Conservation (phyloP, 2,329 filamentous ascomycete species). For the Orbilia ellipsospora region DNA sequence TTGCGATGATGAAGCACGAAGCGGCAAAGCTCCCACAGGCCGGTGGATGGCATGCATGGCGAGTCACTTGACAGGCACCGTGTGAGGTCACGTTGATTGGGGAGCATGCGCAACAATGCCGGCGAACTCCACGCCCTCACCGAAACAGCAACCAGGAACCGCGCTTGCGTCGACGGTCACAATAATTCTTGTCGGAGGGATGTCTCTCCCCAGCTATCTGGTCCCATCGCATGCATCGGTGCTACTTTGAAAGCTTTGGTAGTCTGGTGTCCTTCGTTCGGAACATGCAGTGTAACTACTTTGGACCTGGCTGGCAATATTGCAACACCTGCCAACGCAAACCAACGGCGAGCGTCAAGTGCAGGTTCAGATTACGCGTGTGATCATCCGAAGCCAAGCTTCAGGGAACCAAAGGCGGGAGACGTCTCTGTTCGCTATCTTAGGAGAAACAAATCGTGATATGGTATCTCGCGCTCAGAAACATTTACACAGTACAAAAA, state of each 20-base stretch:
- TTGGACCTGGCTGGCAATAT: neutral
- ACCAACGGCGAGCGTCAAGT: neutral
- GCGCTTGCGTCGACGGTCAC: too few species aligned
- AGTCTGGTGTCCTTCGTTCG: neutral
- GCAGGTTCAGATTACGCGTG: neutral
- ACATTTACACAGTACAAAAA: conserved; percentile 37
- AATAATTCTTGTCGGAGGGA: too few species aligned
- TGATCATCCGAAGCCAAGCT: neutral
- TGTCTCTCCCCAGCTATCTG: too few species aligned
- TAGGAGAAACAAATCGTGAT: conserved; percentile 23
- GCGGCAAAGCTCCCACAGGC: neutral
- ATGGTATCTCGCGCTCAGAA: conserved; percentile 53
- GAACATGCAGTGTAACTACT: neutral
- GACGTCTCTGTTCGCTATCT: conserved; percentile 18
- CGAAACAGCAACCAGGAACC: too few species aligned
- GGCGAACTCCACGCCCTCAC: too few species aligned
- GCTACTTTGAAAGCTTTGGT: too few species aligned
- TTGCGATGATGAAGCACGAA: too few species aligned
- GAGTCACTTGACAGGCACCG: conserved; percentile 1
- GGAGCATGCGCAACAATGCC: neutral
- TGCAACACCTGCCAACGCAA: conserved; percentile 2
- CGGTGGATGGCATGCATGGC: too few species aligned
- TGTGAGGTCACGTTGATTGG: conserved; percentile 26
- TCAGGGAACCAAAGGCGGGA: neutral
- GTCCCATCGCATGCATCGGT: too few species aligned